These are phyloP conservation scores for Cryptococcus amylolentus DNA, from an alignment of 1,284 basidiomycete genomes.

Conservation along the genomic window DNA sequence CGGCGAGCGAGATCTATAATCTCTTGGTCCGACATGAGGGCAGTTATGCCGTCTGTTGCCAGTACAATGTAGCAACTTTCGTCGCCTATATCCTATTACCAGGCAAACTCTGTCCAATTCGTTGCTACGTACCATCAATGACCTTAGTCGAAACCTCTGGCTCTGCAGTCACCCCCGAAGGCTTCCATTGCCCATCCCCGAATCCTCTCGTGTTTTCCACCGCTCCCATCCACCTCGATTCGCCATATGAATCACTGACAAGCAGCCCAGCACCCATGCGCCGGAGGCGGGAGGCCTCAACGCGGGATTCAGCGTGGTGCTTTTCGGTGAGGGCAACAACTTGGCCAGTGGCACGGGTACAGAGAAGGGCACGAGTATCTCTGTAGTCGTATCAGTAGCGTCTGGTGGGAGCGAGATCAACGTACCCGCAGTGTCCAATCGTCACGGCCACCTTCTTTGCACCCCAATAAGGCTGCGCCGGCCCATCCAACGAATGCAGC, in stretches of 20 bases:
- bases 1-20: slow-evolving; percentile 82
- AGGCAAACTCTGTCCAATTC: neutral
- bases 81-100: slow-evolving; percentile 53
- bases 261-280: slow-evolving; percentile 77
- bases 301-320: slow-evolving; percentile 85
- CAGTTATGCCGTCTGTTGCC: slow-evolving; percentile 87
- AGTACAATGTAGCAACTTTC: slow-evolving; percentile 77
- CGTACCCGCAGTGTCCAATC: slow-evolving; percentile 87
- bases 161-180: slow-evolving; percentile 87
- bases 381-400: slow-evolving; percentile 50
- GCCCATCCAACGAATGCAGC: slow-evolving; percentile 75
- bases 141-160: slow-evolving; percentile 83
- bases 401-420: slow-evolving; percentile 4
- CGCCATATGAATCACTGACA: slow-evolving; percentile 92
- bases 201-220: slow-evolving; percentile 91
- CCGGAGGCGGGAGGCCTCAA: slow-evolving; percentile 79
- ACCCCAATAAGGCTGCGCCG: slow-evolving; percentile 73
- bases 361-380: slow-evolving; percentile 84
- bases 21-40: slow-evolving; percentile 87
- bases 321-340: slow-evolving; percentile 79
- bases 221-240: slow-evolving; percentile 93
- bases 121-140: slow-evolving; percentile 59
- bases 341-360: slow-evolving; percentile 66
- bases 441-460: slow-evolving; percentile 68
- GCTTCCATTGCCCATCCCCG: slow-evolving; percentile 87